phyloP scores from a whole-genome alignment of 2,329 filamentous ascomycete genomes.

The Trichophyton verrucosum region DNA sequence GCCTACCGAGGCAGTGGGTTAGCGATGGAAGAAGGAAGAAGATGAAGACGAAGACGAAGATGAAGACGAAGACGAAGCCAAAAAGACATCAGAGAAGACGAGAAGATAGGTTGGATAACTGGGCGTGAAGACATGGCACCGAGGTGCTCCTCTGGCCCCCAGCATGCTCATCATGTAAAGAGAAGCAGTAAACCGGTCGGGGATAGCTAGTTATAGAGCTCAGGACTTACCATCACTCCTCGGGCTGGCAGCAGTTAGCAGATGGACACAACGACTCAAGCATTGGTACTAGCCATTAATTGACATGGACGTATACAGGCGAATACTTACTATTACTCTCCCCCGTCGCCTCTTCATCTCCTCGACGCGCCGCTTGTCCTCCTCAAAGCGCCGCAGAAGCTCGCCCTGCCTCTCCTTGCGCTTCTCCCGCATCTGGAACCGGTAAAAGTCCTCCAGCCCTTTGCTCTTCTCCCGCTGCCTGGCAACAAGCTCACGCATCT shows the following conservation, averaged over 20 bases:
- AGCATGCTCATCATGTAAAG: constrained; percentile 37
- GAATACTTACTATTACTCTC: constrained; percentile 40
- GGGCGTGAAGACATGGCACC: neutral
- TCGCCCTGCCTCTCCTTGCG: constrained; percentile 62
- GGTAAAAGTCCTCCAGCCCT: constrained; percentile 62
- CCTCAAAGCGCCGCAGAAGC: constrained; percentile 59
- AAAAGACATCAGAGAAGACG: neutral
- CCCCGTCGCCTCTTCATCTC: constrained; percentile 57
- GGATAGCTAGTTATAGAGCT: neutral
- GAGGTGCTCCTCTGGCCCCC: constrained; percentile 37
- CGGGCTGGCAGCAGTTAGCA: neutral
- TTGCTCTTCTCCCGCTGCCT: constrained; percentile 53
- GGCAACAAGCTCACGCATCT: constrained; percentile 47
- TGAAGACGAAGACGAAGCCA: neutral
- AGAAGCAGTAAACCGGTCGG: neutral
- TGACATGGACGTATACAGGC: neutral
- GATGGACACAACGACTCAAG: neutral
- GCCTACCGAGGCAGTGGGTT: too few relatives aligned
- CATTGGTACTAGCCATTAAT: too few relatives aligned
- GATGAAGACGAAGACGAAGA: neutral
- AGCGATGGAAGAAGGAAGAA: neutral
- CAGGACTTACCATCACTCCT: too few relatives aligned
- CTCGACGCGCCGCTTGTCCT: constrained; percentile 59
- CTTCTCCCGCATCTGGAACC: constrained; percentile 70
- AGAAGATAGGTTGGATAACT: neutral